Base-by-base conservation (phyloP, 2,329 filamentous ascomycete species). In the Colletotrichum chrysophilum region DNA sequence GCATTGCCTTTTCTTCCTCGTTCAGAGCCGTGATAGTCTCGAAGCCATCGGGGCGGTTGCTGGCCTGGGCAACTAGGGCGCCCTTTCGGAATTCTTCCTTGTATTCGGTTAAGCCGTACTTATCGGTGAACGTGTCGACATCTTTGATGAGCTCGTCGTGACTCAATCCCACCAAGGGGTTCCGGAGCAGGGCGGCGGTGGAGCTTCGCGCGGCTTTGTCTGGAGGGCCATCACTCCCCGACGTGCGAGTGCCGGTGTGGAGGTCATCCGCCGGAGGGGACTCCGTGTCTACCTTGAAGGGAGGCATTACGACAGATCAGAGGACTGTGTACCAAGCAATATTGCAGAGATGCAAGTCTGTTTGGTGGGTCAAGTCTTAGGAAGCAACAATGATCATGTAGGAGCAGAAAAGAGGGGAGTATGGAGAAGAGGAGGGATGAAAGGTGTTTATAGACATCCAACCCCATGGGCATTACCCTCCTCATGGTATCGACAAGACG, bases 1-100 rank as follows among this genome's bases (percentile, higher is more conserved):
- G 71, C 0, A 81, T 48, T 0, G 30, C 78, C 56, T 82, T 84
- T 1, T 84, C 83, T 1, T 80, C 79, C 3, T 83, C 82, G 2
- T 36, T 65, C 1, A 85, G 79, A 3, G 74, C 38, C 3, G 78
- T 71, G 1, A 85, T 78, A 7, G 75, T 71, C 55, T 84, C 83
- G 65, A 80, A 84, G 1, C 75, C 83, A 2, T 79, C 78, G 0
- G 78, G 70, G 0, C 77, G 79, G 61, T 87, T 86, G 16, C 85
- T 86, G 2, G 86, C 84, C 64, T 85, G 88, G 4, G 90, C 90
- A 24, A 90, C 79, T 4, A 91, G 83, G 5, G 89, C 89, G 8
- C 89, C 90, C 66, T 89, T 83, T 52, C 85, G 86, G 79, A 92
- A 92, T 26, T 87, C 87, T 16, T 85, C 84, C 1, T 82, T 79